Percentiles rank a stretch among this genome's conserved stretches.
Evolutionary conservation across 345 rosid genomes (phyloP).

Genomic region (Syzygium aromaticum): DNA sequence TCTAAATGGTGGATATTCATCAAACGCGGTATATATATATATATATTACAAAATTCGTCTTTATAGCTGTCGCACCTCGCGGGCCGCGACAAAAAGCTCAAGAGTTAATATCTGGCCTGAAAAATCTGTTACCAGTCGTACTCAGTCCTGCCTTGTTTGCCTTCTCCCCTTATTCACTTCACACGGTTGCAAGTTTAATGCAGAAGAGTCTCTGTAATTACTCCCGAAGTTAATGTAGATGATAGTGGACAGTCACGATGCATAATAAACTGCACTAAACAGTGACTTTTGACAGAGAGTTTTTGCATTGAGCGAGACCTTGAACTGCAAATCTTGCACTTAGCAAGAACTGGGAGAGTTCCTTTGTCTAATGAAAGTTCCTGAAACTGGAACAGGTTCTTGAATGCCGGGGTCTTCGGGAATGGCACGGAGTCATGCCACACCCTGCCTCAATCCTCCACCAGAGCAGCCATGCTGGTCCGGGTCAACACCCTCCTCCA

Average conservation of each 20-base stretch:
- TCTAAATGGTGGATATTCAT: neutral
- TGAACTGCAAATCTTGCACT: neutral
- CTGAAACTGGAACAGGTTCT: slow-evolving; percentile 4
- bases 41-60: neutral
- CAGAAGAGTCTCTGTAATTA: neutral
- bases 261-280: neutral
- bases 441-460: slow-evolving; percentile 16
- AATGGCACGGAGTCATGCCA: slow-evolving; percentile 16
- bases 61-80: neutral
- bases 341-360: neutral
- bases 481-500: slow-evolving; percentile 28
- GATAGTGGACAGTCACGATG: too few relatives aligned
- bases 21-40: neutral
- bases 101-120: neutral
- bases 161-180: neutral
- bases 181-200: neutral
- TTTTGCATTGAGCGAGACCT: neutral
- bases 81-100: neutral
- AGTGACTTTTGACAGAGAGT: neutral
- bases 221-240: neutral
- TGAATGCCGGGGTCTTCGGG: slow-evolving; percentile 25
- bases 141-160: neutral
- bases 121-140: neutral
- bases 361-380: neutral
- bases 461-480: slow-evolving; percentile 24